Evolutionary conservation across 306 rosid species (phyloP), one percentile per base, ranked within the genome.

Genomic region (Hippophae gyantsensis): DNA sequence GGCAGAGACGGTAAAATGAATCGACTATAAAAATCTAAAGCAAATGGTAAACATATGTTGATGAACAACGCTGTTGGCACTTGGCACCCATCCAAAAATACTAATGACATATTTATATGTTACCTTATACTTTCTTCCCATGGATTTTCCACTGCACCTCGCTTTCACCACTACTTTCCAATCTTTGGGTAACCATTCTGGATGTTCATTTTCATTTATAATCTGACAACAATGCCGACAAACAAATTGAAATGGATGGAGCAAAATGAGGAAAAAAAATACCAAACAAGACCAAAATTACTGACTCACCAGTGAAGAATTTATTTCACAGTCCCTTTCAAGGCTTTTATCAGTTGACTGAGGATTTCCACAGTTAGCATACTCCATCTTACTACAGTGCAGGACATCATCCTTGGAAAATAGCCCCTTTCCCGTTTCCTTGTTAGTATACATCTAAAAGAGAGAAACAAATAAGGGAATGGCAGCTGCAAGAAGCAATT

Each of bases 151-250:
- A 81, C 92, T 82, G 64, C 83, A 72, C 52, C 97, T 85, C 25
- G 69, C 79, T 80, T 69, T 83, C 66, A 82, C 14, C 68, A 74
- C 87, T 55, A 90, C 54, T 51, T 69, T 75, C 97, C 97, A 90
- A 61, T 82, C 92, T 10, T 76, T 77, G 58, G 97, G 97, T 71
- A 90, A 87, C 97, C 97, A 90, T 55, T 80, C 80, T 25, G 96
- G 95, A 65, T 8, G 76, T 65, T 78, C 70, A 63, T 64, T 55
- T 59, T 69, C 73, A 43, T 43, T 85, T 52, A 42, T 43, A 52
- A 57, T 54, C 96, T 90, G 81, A 68, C 50, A 57, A 60, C 62
- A 18, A 48, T 43, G 71, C 0, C 56, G 54, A 60, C 59, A 52
- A 42, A 48, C 51, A 46, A 52, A 72, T 43, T 32, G 42, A 32